Percentiles rank a stretch among this genome's conserved stretches.
These are phyloP conservation scores for Fusarium kyushuense DNA, from an alignment of 2,329 filamentous ascomycete genomes.

Conservation along the genomic window DNA sequence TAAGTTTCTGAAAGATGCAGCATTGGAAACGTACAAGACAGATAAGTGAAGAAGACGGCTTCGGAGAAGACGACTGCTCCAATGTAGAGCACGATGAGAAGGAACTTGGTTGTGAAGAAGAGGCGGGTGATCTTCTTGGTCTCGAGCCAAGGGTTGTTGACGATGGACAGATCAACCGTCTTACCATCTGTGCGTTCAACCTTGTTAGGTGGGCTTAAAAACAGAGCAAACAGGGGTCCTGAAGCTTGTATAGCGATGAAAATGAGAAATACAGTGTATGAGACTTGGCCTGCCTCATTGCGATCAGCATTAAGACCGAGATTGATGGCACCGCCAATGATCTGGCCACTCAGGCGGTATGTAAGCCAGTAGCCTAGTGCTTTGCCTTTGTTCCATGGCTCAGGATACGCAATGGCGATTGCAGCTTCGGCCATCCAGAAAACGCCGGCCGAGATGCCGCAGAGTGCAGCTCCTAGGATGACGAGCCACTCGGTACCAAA, in stretches of 20 bases:
- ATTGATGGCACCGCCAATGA: constrained; percentile 79
- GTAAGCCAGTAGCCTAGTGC: constrained; percentile 77
- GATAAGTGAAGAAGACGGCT: constrained; percentile 78
- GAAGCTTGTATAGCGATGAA: constrained; percentile 78
- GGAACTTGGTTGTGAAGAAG: constrained; percentile 71
- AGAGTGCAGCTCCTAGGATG: constrained; percentile 75
- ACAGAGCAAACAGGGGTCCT: constrained; percentile 72
- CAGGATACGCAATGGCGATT: constrained; percentile 78
- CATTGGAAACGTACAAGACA: constrained; percentile 49
- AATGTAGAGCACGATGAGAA: constrained; percentile 75
- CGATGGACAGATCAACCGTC: constrained; percentile 69
- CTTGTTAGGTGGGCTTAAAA: constrained; percentile 70
- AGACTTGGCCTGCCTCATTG: constrained; percentile 71
- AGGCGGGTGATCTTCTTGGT: constrained; percentile 68
- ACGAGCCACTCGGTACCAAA: constrained; percentile 77
- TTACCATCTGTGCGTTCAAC: constrained; percentile 75
- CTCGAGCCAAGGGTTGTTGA: constrained; percentile 68
- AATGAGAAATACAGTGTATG: constrained; percentile 74
- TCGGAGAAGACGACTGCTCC: constrained; percentile 78
- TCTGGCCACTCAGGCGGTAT: constrained; percentile 70
- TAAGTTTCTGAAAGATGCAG: neutral
- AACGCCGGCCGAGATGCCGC: constrained; percentile 76
- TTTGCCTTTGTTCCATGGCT: constrained; percentile 74
- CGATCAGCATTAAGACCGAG: constrained; percentile 72
- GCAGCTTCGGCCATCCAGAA: constrained; percentile 83